Conservation (phyloP, 2,329 filamentous ascomycete species). For the Microdochium bolleyi region DNA sequence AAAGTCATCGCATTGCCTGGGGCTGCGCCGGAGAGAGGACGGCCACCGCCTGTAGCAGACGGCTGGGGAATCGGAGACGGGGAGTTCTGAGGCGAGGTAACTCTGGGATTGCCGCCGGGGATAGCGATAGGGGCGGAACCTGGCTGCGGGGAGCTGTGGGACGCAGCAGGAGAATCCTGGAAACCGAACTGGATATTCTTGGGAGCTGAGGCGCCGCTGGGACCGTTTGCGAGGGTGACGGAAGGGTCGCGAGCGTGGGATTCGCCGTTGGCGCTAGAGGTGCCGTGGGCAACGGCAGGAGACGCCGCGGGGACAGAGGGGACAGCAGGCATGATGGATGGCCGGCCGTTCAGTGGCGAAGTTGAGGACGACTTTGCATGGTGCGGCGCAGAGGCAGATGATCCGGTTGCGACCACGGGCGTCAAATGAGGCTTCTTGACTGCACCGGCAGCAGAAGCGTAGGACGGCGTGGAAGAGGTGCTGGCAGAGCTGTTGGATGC, state of each 20-base stretch:
- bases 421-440: constrained; percentile 54
- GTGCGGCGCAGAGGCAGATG: constrained; percentile 44
- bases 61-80: constrained; percentile 92
- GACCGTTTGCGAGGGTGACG: constrained; percentile 81
- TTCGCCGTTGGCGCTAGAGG: constrained; percentile 60
- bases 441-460: constrained; percentile 59
- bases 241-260: constrained; percentile 83
- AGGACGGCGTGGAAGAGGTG: constrained; percentile 49
- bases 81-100: constrained; percentile 78
- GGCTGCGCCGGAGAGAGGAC: constrained; percentile 69
- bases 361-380: constrained; percentile 59
- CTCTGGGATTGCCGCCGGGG: constrained; percentile 57
- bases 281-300: constrained; percentile 55
- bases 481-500: constrained; percentile 44
- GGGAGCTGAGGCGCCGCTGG: constrained; percentile 55
- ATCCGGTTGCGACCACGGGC: constrained; percentile 53
- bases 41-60: constrained; percentile 68
- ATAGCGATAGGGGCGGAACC: constrained; percentile 53
- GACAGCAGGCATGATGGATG: constrained; percentile 61
- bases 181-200: constrained; percentile 79
- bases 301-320: constrained; percentile 39
- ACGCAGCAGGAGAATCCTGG: constrained; percentile 57
- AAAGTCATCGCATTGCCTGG: constrained; percentile 66
- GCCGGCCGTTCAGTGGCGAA: constrained; percentile 80
- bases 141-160: constrained; percentile 59